These are phyloP conservation scores for Durusdinium trenchii DNA, from an alignment of 73 alveolate species.

Conservation along the genomic window DNA sequence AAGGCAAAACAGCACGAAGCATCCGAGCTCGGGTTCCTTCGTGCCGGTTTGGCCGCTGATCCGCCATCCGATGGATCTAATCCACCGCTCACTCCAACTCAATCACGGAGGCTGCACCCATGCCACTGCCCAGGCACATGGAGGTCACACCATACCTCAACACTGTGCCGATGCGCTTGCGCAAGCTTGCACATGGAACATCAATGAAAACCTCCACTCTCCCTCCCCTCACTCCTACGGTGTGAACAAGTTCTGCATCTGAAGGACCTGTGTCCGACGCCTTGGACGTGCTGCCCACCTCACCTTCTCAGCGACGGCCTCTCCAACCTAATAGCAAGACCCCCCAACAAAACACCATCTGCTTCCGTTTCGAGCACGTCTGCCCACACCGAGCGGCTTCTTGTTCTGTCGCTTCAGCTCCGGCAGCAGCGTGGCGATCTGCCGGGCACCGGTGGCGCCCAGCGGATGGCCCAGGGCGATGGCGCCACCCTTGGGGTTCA, in stretches of 20 bases:
- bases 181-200: neutral
- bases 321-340: neutral
- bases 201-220: too few relatives aligned
- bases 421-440: slow-evolving; percentile 99
- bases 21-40: slow-evolving; percentile 40
- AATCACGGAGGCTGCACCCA: slow-evolving; percentile 99
- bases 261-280: too few relatives aligned
- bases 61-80: neutral
- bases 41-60: neutral
- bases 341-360: neutral
- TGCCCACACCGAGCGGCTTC: slow-evolving; percentile 97
- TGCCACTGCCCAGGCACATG: slow-evolving; percentile 99
- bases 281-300: too few relatives aligned
- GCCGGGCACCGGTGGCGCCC: slow-evolving; percentile 99
- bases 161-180: neutral
- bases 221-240: too few relatives aligned
- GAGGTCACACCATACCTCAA: slow-evolving; percentile 99
- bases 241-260: too few relatives aligned
- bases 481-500: slow-evolving; percentile 99
- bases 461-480: slow-evolving; percentile 99
- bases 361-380: neutral
- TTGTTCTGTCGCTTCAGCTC: slow-evolving; percentile 99
- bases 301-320: neutral
- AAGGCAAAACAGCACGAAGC: slow-evolving; percentile 45
- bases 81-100: slow-evolving; percentile 97